Conservation (phyloP, 331 rosid genomes). For the Dryas integrifolia region DNA sequence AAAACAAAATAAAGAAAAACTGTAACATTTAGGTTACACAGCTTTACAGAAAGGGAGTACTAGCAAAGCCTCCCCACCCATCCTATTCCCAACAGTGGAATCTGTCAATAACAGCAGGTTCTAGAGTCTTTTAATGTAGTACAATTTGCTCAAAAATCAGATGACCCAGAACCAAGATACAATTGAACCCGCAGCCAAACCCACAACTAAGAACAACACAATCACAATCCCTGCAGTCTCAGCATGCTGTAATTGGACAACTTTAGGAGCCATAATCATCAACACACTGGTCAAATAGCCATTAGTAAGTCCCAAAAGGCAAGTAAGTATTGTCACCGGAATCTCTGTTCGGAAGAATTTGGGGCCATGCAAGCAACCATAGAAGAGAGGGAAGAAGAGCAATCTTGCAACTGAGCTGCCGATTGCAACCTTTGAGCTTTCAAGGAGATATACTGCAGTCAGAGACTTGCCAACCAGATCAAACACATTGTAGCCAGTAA, state of each 20-base stretch:
- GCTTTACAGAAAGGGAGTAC: not conserved
- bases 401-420: conserved; percentile 61
- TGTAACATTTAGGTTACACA: not conserved
- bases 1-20: not conserved
- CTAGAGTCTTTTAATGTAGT: not conserved
- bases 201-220: conserved; percentile 65
- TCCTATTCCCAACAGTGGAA: conserved; percentile 16
- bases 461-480: conserved; percentile 82
- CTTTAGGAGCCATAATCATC: conserved; percentile 81
- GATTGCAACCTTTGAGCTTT: conserved; percentile 54
- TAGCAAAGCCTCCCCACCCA: too few species aligned
- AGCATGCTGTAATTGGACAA: conserved; percentile 65
- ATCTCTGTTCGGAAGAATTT: conserved; percentile 76
- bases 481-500: conserved; percentile 64
- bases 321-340: conserved; percentile 62
- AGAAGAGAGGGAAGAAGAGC: conserved; percentile 85
- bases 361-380: conserved; percentile 78
- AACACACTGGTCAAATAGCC: conserved; percentile 83
- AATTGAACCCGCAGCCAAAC: conserved; percentile 76
- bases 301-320: conserved; percentile 81
- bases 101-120: not conserved
- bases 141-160: conserved; percentile 35
- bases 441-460: conserved; percentile 61
- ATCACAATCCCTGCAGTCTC: conserved; percentile 80
- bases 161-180: conserved; percentile 87